These are phyloP conservation scores for Sanguinoderma infundibulare DNA, from an alignment of 1,284 basidiomycete species.

Conservation along the genomic window DNA sequence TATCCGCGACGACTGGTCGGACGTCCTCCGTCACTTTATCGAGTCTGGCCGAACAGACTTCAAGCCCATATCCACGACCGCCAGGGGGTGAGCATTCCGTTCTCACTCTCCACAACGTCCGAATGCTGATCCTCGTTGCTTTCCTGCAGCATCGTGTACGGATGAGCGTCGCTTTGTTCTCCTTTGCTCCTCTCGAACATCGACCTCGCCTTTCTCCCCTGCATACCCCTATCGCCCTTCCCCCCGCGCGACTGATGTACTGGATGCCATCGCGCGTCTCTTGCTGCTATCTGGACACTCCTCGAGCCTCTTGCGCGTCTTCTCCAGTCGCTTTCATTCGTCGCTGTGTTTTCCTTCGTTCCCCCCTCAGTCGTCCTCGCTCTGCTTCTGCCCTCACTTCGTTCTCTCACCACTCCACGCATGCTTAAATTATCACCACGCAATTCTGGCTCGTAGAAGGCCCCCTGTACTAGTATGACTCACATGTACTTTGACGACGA, in stretches of 20 bases:
- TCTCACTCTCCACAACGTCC: background rate
- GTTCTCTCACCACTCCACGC: background rate
- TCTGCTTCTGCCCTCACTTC: background rate
- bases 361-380: background rate
- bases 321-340: conserved; percentile 5
- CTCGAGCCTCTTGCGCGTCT: background rate
- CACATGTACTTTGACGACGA: background rate
- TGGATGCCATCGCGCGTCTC: conserved; percentile 10
- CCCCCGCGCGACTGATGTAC: conserved; percentile 12
- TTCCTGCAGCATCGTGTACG: conserved; percentile 41
- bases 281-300: background rate
- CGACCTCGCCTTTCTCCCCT: conserved; percentile 9
- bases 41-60: conserved; percentile 76
- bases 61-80: conserved; percentile 75
- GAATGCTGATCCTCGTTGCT: conserved; percentile 8
- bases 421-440: conserved; percentile 5
- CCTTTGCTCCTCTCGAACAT: conserved; percentile 13
- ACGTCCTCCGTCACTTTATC: conserved; percentile 69
- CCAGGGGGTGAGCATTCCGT: conserved; percentile 63
- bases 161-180: conserved; percentile 28
- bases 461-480: conserved; percentile 4
- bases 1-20: conserved; percentile 68
- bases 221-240: background rate
- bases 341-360: background rate
- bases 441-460: background rate